Evolutionary conservation across 2,329 filamentous ascomycete genomes (phyloP).

Genomic region (Trichoderma breve): DNA sequence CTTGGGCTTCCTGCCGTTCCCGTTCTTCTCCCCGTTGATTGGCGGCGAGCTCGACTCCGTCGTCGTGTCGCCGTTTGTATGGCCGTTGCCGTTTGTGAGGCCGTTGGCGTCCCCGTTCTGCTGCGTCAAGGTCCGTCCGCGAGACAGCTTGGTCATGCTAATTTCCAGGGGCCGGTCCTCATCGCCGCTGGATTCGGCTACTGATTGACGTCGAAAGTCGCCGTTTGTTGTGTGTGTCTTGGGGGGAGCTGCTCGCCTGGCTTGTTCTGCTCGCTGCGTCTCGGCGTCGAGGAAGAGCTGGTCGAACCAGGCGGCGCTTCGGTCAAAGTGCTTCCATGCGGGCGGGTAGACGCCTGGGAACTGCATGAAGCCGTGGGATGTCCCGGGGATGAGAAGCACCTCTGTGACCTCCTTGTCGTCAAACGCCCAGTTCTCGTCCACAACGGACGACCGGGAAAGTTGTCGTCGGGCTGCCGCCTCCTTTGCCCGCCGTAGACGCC

Average conservation of each 20-base stretch:
- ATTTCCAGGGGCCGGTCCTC: conserved; percentile 84
- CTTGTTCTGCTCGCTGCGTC: conserved; percentile 33
- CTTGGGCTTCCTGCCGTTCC: conserved; percentile 28
- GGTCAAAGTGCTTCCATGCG: conserved; percentile 82
- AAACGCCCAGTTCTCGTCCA: conserved; percentile 25
- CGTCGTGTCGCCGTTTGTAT: conserved; percentile 3
- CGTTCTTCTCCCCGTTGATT: conserved; percentile 19
- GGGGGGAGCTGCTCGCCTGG: conserved; percentile 18
- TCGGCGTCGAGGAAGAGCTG: conserved; percentile 65
- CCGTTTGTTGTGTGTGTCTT: conserved; percentile 17
- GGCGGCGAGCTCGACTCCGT: conserved; percentile 14
- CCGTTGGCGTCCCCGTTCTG: conserved; percentile 27
- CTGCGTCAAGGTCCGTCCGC: conserved; percentile 33
- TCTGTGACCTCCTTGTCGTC: conserved; percentile 55
- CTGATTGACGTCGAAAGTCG: conserved; percentile 28
- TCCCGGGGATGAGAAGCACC: conserved; percentile 80
- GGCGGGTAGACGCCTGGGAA: conserved; percentile 87
- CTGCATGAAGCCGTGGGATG: conserved; percentile 91
- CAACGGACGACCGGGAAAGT: conserved; percentile 16
- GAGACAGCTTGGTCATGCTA: conserved; percentile 54
- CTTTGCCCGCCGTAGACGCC: conserved; percentile 78
- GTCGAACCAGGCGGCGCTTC: conserved; percentile 77
- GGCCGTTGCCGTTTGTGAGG: too few relatives aligned
- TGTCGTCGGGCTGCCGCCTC: conserved; percentile 41
- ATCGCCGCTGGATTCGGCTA: conserved; percentile 66